phyloP scores from a whole-genome alignment of 768 basidiomycete genomes.

The Asterophora lycoperdoides region DNA sequence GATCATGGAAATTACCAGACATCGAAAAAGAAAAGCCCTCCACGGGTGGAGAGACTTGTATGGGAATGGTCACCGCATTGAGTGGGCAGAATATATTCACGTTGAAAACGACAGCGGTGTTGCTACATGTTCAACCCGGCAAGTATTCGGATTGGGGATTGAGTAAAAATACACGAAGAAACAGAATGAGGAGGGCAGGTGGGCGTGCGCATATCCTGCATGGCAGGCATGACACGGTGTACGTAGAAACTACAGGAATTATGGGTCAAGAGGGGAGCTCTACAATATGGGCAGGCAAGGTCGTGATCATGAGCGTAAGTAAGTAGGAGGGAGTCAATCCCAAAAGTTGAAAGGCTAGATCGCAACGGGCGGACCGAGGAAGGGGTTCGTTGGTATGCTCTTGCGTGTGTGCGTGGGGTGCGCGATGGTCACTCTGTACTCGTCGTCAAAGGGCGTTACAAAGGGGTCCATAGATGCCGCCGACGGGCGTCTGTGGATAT shows the following conservation, averaged over 20 bases:
- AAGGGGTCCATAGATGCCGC: slow-evolving; percentile 50
- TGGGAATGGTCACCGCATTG: no score
- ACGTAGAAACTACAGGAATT: slow-evolving; percentile 5
- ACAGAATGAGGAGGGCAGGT: neutral
- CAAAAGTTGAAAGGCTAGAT: neutral
- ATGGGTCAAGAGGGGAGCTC: neutral
- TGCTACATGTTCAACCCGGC: slow-evolving; percentile 4
- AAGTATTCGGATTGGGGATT: slow-evolving; percentile 2
- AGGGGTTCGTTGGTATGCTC: slow-evolving; percentile 52
- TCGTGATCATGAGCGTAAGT: neutral
- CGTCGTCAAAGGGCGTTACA: slow-evolving; percentile 78
- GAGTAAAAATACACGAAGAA: slow-evolving; percentile 3
- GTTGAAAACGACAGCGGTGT: no score
- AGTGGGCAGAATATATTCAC: no score
- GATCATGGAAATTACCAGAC: no score
- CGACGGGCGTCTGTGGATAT: slow-evolving; percentile 38
- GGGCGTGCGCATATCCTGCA: neutral
- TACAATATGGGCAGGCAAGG: neutral
- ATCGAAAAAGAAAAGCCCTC: no score
- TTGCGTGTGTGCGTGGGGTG: slow-evolving; percentile 30
- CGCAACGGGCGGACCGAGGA: slow-evolving; percentile 19
- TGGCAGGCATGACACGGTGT: neutral
- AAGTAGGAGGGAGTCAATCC: no score
- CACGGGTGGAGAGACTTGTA: no score
- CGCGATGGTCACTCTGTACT: slow-evolving; percentile 35